phyloP scores from a whole-genome alignment of 2,329 filamentous ascomycete species.

The Hymenoscyphus infarciens region DNA sequence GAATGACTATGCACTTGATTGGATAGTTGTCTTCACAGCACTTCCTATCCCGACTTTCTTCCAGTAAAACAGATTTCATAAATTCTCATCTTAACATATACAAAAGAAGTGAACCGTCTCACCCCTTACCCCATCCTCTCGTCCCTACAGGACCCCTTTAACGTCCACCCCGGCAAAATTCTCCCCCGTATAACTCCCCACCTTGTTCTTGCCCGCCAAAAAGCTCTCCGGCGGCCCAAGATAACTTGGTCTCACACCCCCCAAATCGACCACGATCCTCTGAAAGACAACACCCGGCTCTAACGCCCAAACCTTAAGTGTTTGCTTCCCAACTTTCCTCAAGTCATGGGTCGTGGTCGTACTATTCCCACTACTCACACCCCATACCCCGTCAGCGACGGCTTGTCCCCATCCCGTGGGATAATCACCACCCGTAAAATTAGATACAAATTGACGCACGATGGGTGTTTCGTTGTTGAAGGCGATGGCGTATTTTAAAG shows the following conservation, averaged over 20 bases:
- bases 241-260: slow-evolving; percentile 38
- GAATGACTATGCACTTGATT: too few species aligned
- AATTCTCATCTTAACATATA: background rate
- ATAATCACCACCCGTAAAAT: slow-evolving; percentile 25
- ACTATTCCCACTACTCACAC: slow-evolving; percentile 26
- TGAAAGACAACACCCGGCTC: slow-evolving; percentile 36
- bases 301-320: slow-evolving; percentile 33
- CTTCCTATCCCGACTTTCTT: too few species aligned
- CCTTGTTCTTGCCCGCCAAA: slow-evolving; percentile 11
- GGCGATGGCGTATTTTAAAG: slow-evolving; percentile 49
- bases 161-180: slow-evolving; percentile 13
- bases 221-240: slow-evolving; percentile 38
- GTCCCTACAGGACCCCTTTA: background rate
- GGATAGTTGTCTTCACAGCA: too few species aligned
- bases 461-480: slow-evolving; percentile 40
- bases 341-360: slow-evolving; percentile 30
- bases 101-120: background rate
- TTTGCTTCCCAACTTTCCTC: slow-evolving; percentile 29
- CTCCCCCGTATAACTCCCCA: slow-evolving; percentile 6
- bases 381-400: slow-evolving; percentile 31
- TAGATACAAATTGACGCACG: slow-evolving; percentile 35
- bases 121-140: too few species aligned
- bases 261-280: slow-evolving; percentile 39
- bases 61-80: too few species aligned
- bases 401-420: slow-evolving; percentile 26